phyloP scores from a whole-genome alignment of 805 yeast genomes.

The Barnettozyma wickerhamii region DNA sequence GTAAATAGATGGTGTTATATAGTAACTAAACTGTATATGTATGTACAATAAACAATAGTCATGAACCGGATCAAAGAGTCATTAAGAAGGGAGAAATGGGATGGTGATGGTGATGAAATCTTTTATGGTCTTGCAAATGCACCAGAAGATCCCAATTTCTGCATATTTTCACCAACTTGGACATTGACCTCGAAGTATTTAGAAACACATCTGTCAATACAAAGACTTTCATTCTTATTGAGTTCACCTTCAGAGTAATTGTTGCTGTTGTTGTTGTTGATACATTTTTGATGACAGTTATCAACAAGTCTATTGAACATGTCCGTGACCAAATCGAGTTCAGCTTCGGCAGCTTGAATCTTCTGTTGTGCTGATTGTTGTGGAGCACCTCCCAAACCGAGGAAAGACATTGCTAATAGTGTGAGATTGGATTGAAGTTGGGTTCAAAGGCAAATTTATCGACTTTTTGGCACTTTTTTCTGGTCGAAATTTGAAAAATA shows the following conservation, averaged over 20 bases:
- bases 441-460: not conserved
- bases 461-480: too few species aligned
- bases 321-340: slow-evolving; percentile 94
- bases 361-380: slow-evolving; percentile 72
- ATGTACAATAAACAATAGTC: too few species aligned
- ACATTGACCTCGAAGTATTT: slow-evolving; percentile 93
- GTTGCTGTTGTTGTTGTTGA: slow-evolving; percentile 39
- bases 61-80: too few species aligned
- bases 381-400: slow-evolving; percentile 76
- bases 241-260: slow-evolving; percentile 69
- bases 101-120: too few species aligned
- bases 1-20: slow-evolving; percentile 2
- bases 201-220: slow-evolving; percentile 94
- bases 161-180: slow-evolving; percentile 83
- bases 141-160: slow-evolving; percentile 43
- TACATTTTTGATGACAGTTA: slow-evolving; percentile 86
- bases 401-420: slow-evolving; percentile 48
- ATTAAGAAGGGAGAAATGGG: not conserved
- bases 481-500: too few species aligned
- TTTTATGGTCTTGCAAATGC: slow-evolving; percentile 30
- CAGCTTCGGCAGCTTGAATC: slow-evolving; percentile 91
- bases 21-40: too few species aligned
- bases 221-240: slow-evolving; percentile 74
- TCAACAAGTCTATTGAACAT: slow-evolving; percentile 93
- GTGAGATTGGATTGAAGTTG: not conserved